phyloP scores from a whole-genome alignment of 345 rosid species.

The Citrus reticulata region DNA sequence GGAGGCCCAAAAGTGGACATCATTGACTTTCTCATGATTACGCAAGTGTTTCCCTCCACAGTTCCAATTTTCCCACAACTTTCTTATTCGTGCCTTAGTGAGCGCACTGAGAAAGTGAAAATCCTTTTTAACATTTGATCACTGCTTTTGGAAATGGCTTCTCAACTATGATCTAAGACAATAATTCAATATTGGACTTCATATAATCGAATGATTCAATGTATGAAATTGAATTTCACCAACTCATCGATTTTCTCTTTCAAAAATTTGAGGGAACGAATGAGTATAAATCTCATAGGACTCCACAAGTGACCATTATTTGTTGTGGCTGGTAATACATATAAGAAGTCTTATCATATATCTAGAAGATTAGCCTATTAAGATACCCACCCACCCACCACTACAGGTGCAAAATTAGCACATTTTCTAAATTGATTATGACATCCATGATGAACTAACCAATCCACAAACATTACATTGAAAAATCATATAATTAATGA shows the following conservation, averaged over 20 bases:
- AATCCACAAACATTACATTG: background rate
- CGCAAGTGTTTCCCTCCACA: background rate
- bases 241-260: background rate
- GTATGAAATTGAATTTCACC: no score
- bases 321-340: background rate
- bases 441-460: background rate
- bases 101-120: conserved; percentile 19
- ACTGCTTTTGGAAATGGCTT: background rate
- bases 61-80: background rate
- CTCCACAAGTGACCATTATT: background rate
- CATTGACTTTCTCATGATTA: no score
- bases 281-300: background rate
- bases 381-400: background rate
- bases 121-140: background rate
- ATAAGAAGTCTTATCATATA: background rate
- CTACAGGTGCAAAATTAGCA: background rate
- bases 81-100: background rate
- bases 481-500: background rate
- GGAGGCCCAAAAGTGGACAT: background rate
- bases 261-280: background rate
- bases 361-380: background rate
- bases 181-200: background rate
- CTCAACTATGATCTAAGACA: background rate
- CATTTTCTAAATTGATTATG: background rate
- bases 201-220: no score